Conservation (phyloP, 1,284 basidiomycete species). For the Anthracocystis setariae region DNA sequence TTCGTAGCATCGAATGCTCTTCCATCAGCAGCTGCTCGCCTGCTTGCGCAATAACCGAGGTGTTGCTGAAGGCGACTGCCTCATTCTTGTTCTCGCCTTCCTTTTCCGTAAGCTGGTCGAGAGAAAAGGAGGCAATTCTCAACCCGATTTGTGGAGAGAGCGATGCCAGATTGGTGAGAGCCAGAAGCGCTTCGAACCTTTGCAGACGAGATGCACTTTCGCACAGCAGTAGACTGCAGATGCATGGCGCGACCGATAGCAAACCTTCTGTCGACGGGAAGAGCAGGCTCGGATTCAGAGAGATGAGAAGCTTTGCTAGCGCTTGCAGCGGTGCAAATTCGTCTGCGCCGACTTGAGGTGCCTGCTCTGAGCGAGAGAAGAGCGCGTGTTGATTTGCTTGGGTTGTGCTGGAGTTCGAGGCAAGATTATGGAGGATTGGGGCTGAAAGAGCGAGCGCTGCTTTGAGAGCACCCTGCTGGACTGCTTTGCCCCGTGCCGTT, state of each 20-base stretch:
- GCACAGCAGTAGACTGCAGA: constrained; percentile 44
- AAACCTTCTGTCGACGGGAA: constrained; percentile 72
- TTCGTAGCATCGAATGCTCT: constrained; percentile 81
- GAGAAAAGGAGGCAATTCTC: constrained; percentile 65
- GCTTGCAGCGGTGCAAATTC: constrained; percentile 83
- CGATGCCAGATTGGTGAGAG: constrained; percentile 92
- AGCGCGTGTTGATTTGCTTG: not conserved
- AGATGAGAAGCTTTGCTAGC: constrained; percentile 90
- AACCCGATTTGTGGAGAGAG: constrained; percentile 54
- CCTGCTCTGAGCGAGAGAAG: constrained; percentile 10
- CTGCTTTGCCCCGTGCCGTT: constrained; percentile 78
- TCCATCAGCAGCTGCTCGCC: constrained; percentile 76
- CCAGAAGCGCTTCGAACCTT: constrained; percentile 91
- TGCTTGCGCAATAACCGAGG: constrained; percentile 20
- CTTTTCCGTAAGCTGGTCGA: not conserved
- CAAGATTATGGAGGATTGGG: constrained; percentile 22
- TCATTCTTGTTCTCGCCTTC: not conserved
- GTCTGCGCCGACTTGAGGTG: constrained; percentile 49
- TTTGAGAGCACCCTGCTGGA: constrained; percentile 85
- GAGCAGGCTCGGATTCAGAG: constrained; percentile 85
- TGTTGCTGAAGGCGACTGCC: constrained; percentile 9
- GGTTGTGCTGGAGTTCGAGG: not conserved
- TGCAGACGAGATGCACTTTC: constrained; percentile 77
- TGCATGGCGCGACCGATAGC: constrained; percentile 29
- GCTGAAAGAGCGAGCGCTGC: constrained; percentile 73